phyloP scores from a whole-genome alignment of 805 yeast genomes.

The Brettanomyces naardenensis region DNA sequence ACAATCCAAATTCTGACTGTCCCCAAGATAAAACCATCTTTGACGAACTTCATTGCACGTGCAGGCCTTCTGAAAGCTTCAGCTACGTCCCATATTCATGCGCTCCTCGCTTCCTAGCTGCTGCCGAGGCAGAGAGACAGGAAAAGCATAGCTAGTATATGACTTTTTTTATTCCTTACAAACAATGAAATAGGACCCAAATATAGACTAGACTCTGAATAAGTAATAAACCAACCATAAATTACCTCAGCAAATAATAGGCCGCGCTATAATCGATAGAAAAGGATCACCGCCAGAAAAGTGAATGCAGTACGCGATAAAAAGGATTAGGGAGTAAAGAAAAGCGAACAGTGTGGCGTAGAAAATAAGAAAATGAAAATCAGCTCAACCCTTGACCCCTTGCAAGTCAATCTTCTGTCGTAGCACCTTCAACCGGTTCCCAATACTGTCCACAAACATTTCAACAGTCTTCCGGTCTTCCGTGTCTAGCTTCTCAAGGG shows the following conservation, averaged over 20 bases:
- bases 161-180: too few species aligned
- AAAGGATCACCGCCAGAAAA: too few species aligned
- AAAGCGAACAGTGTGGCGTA: too few species aligned
- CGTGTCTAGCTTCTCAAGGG: conserved; percentile 45
- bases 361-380: too few species aligned
- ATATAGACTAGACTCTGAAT: too few species aligned
- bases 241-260: too few species aligned
- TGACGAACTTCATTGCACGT: conserved; percentile 39
- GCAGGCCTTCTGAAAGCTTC: conserved; percentile 40
- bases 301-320: too few species aligned
- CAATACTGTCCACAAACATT: conserved; percentile 75
- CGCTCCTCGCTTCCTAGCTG: conserved; percentile 34
- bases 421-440: conserved; percentile 67
- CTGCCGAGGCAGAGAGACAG: conserved; percentile 1
- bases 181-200: not conserved
- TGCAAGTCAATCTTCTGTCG: conserved; percentile 9
- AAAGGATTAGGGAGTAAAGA: too few species aligned
- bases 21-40: conserved; percentile 40
- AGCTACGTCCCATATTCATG: conserved; percentile 46
- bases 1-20: conserved; percentile 50
- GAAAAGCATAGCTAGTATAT: not conserved
- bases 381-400: not conserved
- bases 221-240: too few species aligned
- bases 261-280: too few species aligned
- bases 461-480: conserved; percentile 73